Evolutionary conservation across 2,329 filamentous ascomycete species (phyloP).

Genomic region (Cercospora beticola): DNA sequence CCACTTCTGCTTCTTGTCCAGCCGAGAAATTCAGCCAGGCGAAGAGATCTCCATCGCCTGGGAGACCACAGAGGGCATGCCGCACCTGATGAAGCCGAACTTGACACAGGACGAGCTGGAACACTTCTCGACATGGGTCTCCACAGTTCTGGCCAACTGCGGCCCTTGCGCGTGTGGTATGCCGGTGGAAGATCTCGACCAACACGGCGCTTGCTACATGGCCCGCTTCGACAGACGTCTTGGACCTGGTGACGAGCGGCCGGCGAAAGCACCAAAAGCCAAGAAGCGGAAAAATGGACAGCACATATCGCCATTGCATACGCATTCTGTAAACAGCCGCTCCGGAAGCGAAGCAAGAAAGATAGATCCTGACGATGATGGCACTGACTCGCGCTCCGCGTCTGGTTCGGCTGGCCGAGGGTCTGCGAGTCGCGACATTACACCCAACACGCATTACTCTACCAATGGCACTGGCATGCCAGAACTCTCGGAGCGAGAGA

Average conservation of each 20-base stretch:
- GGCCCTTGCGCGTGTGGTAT: slow-evolving; percentile 73
- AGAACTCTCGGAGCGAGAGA: slow-evolving; percentile 62
- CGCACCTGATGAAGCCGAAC: slow-evolving; percentile 23
- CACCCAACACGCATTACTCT: slow-evolving; percentile 55
- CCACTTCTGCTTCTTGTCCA: slow-evolving; percentile 90
- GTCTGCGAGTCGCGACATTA: slow-evolving; percentile 61
- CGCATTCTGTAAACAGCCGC: slow-evolving; percentile 56
- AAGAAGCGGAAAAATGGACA: slow-evolving; percentile 50
- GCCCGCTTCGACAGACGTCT: slow-evolving; percentile 37
- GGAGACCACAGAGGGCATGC: slow-evolving; percentile 48
- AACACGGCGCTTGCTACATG: slow-evolving; percentile 1
- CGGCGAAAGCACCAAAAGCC: slow-evolving; percentile 43
- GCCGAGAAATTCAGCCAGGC: slow-evolving; percentile 69
- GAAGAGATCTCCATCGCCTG: slow-evolving; percentile 68
- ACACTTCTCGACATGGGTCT: slow-evolving; percentile 61
- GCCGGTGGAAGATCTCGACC: slow-evolving; percentile 18
- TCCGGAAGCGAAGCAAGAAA: slow-evolving; percentile 59
- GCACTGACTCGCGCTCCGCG: slow-evolving; percentile 57
- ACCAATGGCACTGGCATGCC: slow-evolving; percentile 44
- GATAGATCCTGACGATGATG: slow-evolving; percentile 54
- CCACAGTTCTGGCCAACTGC: slow-evolving; percentile 71
- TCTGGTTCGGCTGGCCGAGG: slow-evolving; percentile 58
- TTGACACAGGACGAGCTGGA: slow-evolving; percentile 30
- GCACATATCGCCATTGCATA: slow-evolving; percentile 56
- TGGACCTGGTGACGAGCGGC: slow-evolving; percentile 26